Evolutionary conservation across 2,329 filamentous ascomycete genomes (phyloP).

Genomic region (Monosporascus sp.): DNA sequence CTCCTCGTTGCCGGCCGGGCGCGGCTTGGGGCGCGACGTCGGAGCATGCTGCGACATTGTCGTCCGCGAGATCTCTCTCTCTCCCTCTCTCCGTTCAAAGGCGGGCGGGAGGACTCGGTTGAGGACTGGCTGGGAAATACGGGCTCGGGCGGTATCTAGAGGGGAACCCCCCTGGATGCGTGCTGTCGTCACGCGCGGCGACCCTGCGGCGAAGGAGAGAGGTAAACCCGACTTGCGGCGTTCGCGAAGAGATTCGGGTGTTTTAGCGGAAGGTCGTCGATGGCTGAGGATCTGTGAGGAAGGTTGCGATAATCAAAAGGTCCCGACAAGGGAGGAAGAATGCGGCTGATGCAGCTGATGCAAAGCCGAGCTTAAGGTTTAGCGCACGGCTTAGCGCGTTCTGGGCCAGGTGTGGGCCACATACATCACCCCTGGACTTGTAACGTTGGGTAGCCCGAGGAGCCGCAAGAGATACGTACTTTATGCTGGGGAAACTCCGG

Average conservation of each 20-base stretch:
- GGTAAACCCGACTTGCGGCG: no score
- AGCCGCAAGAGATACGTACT: not conserved
- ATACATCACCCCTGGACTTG: not conserved
- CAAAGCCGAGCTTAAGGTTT: not conserved
- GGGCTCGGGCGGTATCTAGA: no score
- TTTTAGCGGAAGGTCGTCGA: not conserved
- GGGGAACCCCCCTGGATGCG: no score
- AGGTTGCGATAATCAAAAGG: no score
- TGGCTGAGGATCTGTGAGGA: not conserved
- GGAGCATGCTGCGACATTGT: slow-evolving; percentile 36
- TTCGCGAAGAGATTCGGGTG: not conserved
- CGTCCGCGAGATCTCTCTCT: not conserved
- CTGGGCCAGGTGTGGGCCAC: not conserved
- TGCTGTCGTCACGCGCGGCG: no score
- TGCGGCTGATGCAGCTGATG: not conserved
- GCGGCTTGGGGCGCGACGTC: slow-evolving; percentile 63
- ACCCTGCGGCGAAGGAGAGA: no score
- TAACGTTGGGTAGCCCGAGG: no score
- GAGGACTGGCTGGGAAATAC: not conserved
- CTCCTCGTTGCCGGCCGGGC: slow-evolving; percentile 77
- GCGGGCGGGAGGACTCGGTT: slow-evolving; percentile 2
- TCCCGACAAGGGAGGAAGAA: not conserved
- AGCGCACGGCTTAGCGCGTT: not conserved
- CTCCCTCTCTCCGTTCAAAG: not conserved
- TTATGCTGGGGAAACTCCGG: slow-evolving; percentile 8